These are phyloP conservation scores for Phallus indusiatus DNA, from an alignment of 768 basidiomycete genomes.

Conservation along the genomic window DNA sequence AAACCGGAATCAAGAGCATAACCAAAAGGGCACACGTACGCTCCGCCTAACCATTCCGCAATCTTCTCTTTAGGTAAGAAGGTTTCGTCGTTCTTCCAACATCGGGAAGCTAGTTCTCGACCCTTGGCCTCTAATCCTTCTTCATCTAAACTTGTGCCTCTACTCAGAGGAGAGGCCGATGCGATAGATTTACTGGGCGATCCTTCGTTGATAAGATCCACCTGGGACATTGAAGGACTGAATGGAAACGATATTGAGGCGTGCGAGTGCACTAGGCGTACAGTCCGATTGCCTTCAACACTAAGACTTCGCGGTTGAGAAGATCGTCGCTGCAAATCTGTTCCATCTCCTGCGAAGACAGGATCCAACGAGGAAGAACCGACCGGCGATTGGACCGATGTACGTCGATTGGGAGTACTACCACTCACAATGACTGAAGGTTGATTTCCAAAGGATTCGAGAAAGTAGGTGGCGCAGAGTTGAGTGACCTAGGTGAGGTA, in stretches of 20 bases:
- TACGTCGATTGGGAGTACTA: slow-evolving; percentile 1
- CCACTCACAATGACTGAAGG: background rate
- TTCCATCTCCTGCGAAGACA: background rate
- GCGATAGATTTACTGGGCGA: slow-evolving; percentile 32
- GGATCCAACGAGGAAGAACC: background rate
- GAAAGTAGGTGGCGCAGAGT: background rate
- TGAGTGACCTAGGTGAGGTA: background rate
- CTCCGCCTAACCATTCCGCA: slow-evolving; percentile 91
- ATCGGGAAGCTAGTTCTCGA: slow-evolving; percentile 63
- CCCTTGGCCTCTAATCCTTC: slow-evolving; percentile 55
- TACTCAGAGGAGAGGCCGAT: slow-evolving; percentile 24
- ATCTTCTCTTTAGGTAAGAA: slow-evolving; percentile 86
- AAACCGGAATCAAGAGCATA: background rate
- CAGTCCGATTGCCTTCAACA: slow-evolving; percentile 12
- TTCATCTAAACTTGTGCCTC: slow-evolving; percentile 32
- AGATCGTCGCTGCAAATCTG: background rate
- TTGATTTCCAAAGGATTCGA: slow-evolving; percentile 1
- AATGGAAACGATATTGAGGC: slow-evolving; percentile 1
- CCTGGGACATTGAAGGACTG: slow-evolving; percentile 31
- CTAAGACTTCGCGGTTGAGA: slow-evolving; percentile 2
- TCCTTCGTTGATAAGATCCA: slow-evolving; percentile 44
- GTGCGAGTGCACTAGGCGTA: slow-evolving; percentile 13
- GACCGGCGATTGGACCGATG: background rate
- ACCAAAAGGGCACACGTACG: slow-evolving; percentile 44
- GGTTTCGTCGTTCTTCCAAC: slow-evolving; percentile 78